phyloP scores from a whole-genome alignment of 345 rosid species.

The Lepidium sativum region DNA sequence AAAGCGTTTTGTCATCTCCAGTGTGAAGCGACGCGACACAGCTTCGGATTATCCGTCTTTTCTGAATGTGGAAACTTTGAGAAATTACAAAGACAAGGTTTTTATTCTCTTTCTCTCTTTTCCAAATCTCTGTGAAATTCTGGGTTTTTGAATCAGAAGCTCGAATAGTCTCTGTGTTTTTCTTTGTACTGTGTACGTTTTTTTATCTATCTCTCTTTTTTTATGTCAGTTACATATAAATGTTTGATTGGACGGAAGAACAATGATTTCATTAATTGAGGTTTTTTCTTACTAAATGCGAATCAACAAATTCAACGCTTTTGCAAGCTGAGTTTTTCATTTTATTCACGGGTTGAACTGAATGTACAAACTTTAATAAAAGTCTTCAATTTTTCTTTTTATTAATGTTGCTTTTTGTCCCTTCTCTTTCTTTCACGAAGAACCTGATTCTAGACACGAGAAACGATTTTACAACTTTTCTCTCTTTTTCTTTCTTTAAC shows the following conservation, averaged over 20 bases:
- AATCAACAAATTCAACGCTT: too few species aligned
- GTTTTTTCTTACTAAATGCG: neutral
- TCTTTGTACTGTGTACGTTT: too few species aligned
- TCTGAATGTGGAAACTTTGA: conserved; percentile 24
- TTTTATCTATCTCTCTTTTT: too few species aligned
- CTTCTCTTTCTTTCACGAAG: conserved; percentile 46
- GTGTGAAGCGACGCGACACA: too few species aligned
- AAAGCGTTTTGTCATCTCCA: conserved; percentile 25
- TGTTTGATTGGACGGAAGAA: conserved; percentile 13
- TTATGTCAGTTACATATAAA: conserved; percentile 20
- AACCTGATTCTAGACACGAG: conserved; percentile 85
- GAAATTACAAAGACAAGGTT: neutral
- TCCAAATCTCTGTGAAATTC: neutral
- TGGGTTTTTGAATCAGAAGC: neutral
- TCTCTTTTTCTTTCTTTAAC: conserved; percentile 8
- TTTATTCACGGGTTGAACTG: conserved; percentile 24
- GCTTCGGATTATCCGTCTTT: conserved; percentile 47
- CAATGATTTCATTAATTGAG: conserved; percentile 17
- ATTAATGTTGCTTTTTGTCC: neutral
- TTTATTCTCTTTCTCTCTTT: neutral
- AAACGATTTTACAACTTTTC: conserved; percentile 39
- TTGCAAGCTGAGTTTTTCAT: neutral
- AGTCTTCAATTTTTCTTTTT: neutral
- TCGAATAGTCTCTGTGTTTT: neutral
- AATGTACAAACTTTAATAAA: neutral